Base-by-base conservation (phyloP, 2,329 filamentous ascomycete species). In the Talaromyces funiculosus region DNA sequence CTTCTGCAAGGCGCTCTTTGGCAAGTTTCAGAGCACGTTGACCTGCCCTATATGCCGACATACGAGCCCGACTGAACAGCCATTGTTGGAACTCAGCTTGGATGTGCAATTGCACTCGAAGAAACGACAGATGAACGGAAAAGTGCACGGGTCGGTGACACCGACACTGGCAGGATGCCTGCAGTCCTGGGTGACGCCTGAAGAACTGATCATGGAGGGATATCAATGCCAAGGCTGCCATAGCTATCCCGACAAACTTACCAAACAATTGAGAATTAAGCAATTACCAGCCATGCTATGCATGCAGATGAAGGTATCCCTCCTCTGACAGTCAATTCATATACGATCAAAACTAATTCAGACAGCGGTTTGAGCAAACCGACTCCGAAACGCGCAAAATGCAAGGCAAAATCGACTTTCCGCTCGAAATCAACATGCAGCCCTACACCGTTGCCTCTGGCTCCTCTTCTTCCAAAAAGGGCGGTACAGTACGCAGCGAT, bases 1-100 rank as follows among this genome's bases (percentile, higher is more conserved):
- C 68, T 89, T 97, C 67, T 94, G 97, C 73, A 90, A 93, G 71
- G 92, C 90, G 0, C 97, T 97, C 70, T 96, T 93, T 72, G 94
- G 94, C 63, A 93, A 95, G 72, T 85, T 95, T 63, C 90, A 90
- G 68, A 94, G 88, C 70, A 93, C 89, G 20, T 93, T 96, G 40
- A 96, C 90, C 18, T 99, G 93, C 75, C 88, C 91, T 69, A 89
- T 88, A 67, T 97, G 93, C 75, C 83, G 86, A 61, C 92, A 92
- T 66, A 85, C 88, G 22, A 96, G 90, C 1, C 88, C 89, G 63
- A 88, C 91, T 0, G 84, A 91, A 43, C 91, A 97, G 70, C 92
- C 91, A 0, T 94, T 97, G 73, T 86, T 96, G 67, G 93, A 97
- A 72, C 84, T 97, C 10, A 94, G 89, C 70, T 80, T 97, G 6